Evolutionary conservation across 306 rosid species (phyloP).

Genomic region (Prunus fruticosa): DNA sequence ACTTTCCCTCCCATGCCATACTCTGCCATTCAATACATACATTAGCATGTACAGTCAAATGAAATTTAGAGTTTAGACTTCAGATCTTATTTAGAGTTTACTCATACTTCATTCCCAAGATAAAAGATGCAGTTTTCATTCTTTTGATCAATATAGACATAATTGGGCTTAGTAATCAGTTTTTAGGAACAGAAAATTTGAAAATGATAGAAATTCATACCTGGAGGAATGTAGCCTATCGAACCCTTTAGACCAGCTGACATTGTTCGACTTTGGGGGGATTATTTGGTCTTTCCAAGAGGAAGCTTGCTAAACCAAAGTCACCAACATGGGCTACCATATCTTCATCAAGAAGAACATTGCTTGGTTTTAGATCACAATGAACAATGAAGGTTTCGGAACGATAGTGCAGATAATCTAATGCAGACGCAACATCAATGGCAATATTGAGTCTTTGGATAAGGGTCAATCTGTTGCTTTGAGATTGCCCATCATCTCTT

Average conservation of each 20-base stretch:
- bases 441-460: slow-evolving; percentile 14
- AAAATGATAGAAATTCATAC: background rate
- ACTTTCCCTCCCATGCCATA: slow-evolving; percentile 28
- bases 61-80: too few species aligned
- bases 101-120: background rate
- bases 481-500: background rate
- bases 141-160: background rate
- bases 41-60: background rate
- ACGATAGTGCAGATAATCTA: background rate
- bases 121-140: background rate
- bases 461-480: slow-evolving; percentile 20
- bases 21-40: slow-evolving; percentile 6
- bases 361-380: background rate
- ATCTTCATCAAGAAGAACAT: slow-evolving; percentile 21
- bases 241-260: slow-evolving; percentile 22
- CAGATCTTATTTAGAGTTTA: background rate
- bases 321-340: slow-evolving; percentile 35
- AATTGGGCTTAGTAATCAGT: background rate
- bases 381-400: background rate
- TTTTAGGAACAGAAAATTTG: background rate
- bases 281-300: slow-evolving; percentile 6
- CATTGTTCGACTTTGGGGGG: background rate
- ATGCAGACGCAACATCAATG: background rate
- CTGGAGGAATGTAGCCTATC: slow-evolving; percentile 39
- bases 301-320: background rate